A percentile compares a stretch with the other conserved stretches of the same genome.
Conservation (phyloP, 805 yeast genomes). For the Sugiyamaella lignohabitans region DNA sequence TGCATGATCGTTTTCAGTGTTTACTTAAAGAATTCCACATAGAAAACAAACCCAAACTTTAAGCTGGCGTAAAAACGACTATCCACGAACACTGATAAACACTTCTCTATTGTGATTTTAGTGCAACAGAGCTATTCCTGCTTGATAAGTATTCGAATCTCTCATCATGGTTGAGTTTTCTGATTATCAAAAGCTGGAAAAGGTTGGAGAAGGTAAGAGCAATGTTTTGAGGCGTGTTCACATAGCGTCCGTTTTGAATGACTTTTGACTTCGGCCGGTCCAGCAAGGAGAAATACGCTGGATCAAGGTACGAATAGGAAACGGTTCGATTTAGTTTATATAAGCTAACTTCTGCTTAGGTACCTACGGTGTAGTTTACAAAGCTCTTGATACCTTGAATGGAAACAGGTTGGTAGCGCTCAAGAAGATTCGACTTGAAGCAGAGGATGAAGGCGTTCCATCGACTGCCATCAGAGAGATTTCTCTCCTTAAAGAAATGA, state of each 20-base stretch:
- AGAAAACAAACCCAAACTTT: too few species aligned
- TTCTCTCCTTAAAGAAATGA: slow-evolving; percentile 85
- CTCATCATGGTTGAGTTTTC: slow-evolving; percentile 80
- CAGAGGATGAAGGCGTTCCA: slow-evolving; percentile 98
- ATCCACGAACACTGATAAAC: too few species aligned
- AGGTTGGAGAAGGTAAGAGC: slow-evolving; percentile 83
- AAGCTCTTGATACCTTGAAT: slow-evolving; percentile 83
- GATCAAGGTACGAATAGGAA: neutral
- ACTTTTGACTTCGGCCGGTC: neutral
- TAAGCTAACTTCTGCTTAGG: too few species aligned
- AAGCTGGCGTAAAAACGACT: too few species aligned
- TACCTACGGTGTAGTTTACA: slow-evolving; percentile 96
- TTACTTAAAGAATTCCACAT: too few species aligned
- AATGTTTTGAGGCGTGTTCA: too few species aligned
- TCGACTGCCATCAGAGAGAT: slow-evolving; percentile 97
- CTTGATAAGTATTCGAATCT: too few species aligned
- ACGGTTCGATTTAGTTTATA: neutral
- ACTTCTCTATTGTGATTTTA: too few species aligned
- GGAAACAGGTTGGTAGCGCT: slow-evolving; percentile 93
- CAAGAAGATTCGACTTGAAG: slow-evolving; percentile 89
- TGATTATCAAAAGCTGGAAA: slow-evolving; percentile 89
- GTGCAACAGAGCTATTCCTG: too few species aligned
- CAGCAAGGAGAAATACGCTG: neutral
- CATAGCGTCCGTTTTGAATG: too few species aligned
- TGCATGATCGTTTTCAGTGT: neutral